phyloP scores from a whole-genome alignment of 2,329 filamentous ascomycete species.

The Penicillium frequentans region DNA sequence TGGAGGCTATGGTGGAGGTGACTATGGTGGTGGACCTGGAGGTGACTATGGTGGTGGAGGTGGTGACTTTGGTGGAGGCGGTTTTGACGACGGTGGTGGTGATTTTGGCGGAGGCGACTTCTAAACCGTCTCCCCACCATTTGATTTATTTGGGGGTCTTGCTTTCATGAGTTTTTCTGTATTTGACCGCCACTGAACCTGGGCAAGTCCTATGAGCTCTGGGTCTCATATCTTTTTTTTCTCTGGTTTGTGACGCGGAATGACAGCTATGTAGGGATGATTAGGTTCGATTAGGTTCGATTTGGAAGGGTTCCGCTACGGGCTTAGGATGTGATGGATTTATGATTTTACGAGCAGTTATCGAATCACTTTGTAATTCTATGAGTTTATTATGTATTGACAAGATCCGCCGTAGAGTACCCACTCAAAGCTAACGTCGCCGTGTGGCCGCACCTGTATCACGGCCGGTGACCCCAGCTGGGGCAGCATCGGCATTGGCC shows the following conservation, averaged over 20 bases:
- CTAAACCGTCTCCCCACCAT: not conserved
- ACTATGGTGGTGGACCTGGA: not conserved
- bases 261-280: not conserved
- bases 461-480: conserved; percentile 26
- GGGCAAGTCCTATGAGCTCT: conserved; percentile 10
- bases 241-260: not conserved
- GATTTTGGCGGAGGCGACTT: conserved; percentile 31
- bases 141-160: not conserved
- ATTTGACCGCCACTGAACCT: not conserved
- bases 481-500: conserved; percentile 17
- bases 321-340: not conserved
- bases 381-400: not conserved
- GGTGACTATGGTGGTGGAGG: conserved; percentile 13
- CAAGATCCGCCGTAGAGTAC: conserved; percentile 12
- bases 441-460: conserved; percentile 25
- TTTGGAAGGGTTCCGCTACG: not conserved
- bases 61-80: conserved; percentile 8
- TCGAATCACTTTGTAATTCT: not conserved
- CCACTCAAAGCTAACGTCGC: conserved; percentile 22
- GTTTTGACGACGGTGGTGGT: conserved; percentile 28
- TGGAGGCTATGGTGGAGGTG: conserved; percentile 1
- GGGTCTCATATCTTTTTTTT: not conserved
- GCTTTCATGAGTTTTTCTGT: not conserved
- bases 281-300: not conserved
- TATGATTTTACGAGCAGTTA: not conserved